Evolutionary conservation across 441 rosid genomes (phyloP), one percentile per base, ranked within the genome.

Genomic region (Dalechampia spathulata): DNA sequence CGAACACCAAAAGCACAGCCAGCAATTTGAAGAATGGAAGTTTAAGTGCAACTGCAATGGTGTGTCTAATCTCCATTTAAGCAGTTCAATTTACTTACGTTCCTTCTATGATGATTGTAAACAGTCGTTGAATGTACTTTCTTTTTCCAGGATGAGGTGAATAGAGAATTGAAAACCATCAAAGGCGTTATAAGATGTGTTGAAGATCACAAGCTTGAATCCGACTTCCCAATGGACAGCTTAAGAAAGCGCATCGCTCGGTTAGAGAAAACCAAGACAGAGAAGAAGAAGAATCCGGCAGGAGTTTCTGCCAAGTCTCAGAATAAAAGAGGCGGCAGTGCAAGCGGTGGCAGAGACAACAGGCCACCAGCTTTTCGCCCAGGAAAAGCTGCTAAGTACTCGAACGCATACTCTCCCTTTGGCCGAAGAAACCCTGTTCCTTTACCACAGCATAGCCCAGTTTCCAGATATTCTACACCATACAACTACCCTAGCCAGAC

Each of bases 171-270:
- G 70, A 82, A 57, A 49, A 63, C 84, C 38, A 70, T 76, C 40
- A 78, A 55, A 70, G 75, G 79, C 5, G 73, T 78, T 61, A 72
- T 79, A 55, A 82, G 67, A 68, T 78, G 87, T 4, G 73, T 79
- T 19, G 87, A 78, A 72, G 84, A 82, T 67, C 82, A 74, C 61
- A 76, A 76, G 50, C 82, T 79, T 17, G 82, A 82, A 50, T 49
- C 78, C 13, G 76, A 71, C 27, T 76, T 78, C 58, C 26, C 80
- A 8, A 36, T 71, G 12, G 82, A 76, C 46, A 60, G 15, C 59
- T 67, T 82, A 52, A 75, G 57, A 56, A 82, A 71, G 69, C 58
- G 76, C 37, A 81, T 62, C 30, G 10, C 62, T 43, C 76, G 62
- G 37, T 73, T 81, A 64, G 87, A 78, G 51, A 76, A 77, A 54